These are phyloP conservation scores for Scorias spongiosa DNA, from an alignment of 2,329 filamentous ascomycete genomes.

Conservation along the genomic window DNA sequence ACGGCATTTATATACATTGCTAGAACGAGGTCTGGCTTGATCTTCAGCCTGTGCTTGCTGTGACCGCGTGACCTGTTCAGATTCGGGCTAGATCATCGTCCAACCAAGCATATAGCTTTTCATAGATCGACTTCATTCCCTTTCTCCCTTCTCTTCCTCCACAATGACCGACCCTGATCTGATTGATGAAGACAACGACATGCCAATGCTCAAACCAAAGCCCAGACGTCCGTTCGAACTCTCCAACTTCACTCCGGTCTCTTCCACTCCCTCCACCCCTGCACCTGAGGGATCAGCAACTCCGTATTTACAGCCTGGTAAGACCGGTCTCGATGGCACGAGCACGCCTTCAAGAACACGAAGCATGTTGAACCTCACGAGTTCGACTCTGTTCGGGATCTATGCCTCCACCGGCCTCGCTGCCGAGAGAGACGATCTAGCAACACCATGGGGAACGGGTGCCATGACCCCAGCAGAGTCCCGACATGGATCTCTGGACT, in stretches of 20 bases:
- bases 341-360: constrained; percentile 47
- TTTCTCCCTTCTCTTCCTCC: no score
- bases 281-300: constrained; percentile 10
- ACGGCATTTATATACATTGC: no score
- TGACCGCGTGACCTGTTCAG: no score
- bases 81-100: no score
- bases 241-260: constrained; percentile 29
- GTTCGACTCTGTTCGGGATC: constrained; percentile 81
- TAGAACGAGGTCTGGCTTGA: no score
- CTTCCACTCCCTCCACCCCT: constrained; percentile 11
- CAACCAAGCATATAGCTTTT: no score
- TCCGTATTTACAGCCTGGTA: constrained; percentile 5
- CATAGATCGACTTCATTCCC: no score
- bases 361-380: constrained; percentile 73
- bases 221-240: constrained; percentile 58
- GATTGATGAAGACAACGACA: constrained; percentile 3
- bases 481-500: constrained; percentile 13
- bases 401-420: constrained; percentile 54
- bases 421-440: constrained; percentile 35
- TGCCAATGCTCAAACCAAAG: constrained; percentile 40
- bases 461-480: constrained; percentile 46
- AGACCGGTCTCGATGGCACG: constrained; percentile 8
- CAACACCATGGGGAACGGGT: constrained; percentile 58
- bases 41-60: no score
- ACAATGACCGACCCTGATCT: constrained; percentile 13